phyloP scores from a whole-genome alignment of 495 filamentous ascomycete species.

The Penicillium herquei region DNA sequence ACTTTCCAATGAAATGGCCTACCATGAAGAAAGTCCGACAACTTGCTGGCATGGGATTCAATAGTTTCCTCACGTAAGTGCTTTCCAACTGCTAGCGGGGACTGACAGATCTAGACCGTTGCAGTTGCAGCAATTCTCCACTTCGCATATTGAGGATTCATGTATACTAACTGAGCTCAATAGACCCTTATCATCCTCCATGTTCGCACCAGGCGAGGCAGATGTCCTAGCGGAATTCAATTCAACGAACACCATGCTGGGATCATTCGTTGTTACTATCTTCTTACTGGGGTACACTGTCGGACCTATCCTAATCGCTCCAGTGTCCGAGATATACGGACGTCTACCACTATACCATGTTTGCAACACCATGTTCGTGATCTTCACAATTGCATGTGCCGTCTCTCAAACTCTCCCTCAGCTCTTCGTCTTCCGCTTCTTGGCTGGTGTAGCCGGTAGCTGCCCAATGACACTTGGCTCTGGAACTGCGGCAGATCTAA shows the following conservation, averaged over 20 bases:
- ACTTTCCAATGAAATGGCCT: background rate
- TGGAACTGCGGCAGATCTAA: background rate
- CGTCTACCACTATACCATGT: background rate
- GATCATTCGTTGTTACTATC: background rate
- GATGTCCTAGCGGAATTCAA: background rate
- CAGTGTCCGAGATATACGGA: background rate
- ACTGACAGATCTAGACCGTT: background rate
- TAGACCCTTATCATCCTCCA: background rate
- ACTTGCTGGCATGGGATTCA: background rate
- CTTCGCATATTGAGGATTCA: background rate
- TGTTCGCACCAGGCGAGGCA: background rate
- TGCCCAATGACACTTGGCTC: background rate
- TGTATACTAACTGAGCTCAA: background rate
- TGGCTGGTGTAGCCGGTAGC: background rate
- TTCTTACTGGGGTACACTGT: background rate
- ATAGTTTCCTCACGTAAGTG: background rate
- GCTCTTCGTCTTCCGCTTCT: background rate
- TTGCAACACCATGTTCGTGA: background rate
- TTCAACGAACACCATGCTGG: background rate
- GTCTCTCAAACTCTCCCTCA: background rate
- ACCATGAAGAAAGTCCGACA: background rate
- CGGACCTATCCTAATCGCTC: background rate
- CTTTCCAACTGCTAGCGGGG: too few species aligned
- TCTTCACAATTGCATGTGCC: background rate
- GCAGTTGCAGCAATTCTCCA: background rate